phyloP scores from a whole-genome alignment of 768 basidiomycete species.

The Pleurotus platypus region DNA sequence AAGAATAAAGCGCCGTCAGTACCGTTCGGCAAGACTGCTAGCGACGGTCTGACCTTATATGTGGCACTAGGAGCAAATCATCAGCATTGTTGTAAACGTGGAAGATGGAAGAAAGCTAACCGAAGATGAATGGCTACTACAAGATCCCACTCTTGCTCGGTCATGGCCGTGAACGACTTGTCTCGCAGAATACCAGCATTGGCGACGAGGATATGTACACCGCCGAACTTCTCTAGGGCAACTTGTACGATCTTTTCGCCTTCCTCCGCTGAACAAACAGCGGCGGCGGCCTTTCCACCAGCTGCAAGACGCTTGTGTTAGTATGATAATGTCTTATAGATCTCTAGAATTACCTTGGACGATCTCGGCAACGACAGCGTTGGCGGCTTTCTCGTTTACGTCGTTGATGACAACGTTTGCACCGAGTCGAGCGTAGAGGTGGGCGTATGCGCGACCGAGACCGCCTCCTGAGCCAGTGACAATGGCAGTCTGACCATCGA shows the following conservation, averaged over 20 bases:
- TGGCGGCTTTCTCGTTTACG: constrained; percentile 82
- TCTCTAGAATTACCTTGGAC: constrained; percentile 50
- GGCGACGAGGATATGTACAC: constrained; percentile 82
- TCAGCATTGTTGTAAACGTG: constrained; percentile 4
- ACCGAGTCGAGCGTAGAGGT: constrained; percentile 90
- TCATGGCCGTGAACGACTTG: constrained; percentile 88
- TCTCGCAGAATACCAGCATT: constrained; percentile 95
- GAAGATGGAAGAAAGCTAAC: constrained; percentile 20
- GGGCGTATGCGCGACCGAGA: constrained; percentile 87
- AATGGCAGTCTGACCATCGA: constrained; percentile 87
- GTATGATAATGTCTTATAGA: not conserved
- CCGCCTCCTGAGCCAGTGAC: constrained; percentile 95
- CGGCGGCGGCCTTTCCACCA: constrained; percentile 85
- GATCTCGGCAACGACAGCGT: constrained; percentile 84
- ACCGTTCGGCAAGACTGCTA: no score
- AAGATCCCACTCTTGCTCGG: constrained; percentile 90
- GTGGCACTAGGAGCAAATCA: constrained; percentile 54
- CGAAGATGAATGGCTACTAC: constrained; percentile 87
- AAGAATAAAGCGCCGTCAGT: not conserved
- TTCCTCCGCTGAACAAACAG: constrained; percentile 86
- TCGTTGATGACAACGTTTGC: constrained; percentile 98
- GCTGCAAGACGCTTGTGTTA: constrained; percentile 35
- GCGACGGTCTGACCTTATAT: constrained; percentile 58
- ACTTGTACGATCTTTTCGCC: constrained; percentile 86
- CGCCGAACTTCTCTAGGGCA: constrained; percentile 83